Base-by-base conservation (phyloP, 1,284 basidiomycete species). In the Leccinum laetum region DNA sequence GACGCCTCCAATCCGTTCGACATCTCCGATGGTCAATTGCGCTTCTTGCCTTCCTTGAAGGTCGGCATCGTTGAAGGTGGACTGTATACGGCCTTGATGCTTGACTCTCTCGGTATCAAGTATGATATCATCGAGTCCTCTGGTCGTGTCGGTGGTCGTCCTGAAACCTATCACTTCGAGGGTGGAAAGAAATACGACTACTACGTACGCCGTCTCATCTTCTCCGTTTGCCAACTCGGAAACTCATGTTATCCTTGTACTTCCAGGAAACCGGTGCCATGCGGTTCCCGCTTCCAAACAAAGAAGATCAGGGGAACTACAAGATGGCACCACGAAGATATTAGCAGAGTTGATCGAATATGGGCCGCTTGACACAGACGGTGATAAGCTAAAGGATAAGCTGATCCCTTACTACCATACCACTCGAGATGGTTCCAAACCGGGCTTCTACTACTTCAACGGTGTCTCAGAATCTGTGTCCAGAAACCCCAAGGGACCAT, bases 121-220 rank as follows among this genome's bases (percentile, higher is more conserved):
- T 81, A 78, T 63, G 70, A 78, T 29, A 78, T 81, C 11, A 58
- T 80, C 4, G 80, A 80, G 63, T 76, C 73, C 2, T 61, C 62
- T 10, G 64, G 63, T 6, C 70, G 75, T 16, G 58, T 68, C 39
- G 80, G 79, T 4, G 80, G 79, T 10, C 73, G 79, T 11, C 62
- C 79, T 16, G 72, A 65, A 26, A 81, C 79, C 2, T 66, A 79
- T 55, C 61, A 68, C 14, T 79, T 81, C 41, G 53, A 56, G 6
- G 29, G 24, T 8, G 64, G 67, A 4, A 29, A 32, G 2, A 53
- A 64, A 37, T 67, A 71, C 2, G 70, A 72, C 35, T 71, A 72
- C 46, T 72, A 61, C 21, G 65, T 71, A 18, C 32, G 68, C 18
- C 10, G 5, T 37, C 26, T 49, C 21, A 46, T 37, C 6, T 8